Evolutionary conservation across 768 basidiomycete genomes (phyloP), one percentile per base, ranked within the genome.

Genomic region (Collybiopsis luxurians): DNA sequence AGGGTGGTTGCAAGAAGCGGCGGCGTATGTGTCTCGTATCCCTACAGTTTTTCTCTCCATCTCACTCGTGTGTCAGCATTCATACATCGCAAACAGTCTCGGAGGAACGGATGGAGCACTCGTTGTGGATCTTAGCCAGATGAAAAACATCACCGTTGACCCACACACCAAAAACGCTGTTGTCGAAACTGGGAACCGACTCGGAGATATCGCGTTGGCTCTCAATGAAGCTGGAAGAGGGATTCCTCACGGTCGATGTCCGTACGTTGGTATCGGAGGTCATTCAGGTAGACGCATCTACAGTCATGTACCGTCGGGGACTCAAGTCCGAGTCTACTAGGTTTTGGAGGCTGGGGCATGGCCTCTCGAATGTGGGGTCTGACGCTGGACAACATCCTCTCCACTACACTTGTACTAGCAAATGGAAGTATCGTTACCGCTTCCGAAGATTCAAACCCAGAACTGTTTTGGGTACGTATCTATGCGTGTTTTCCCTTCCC

Each of bases 241-340:
- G 2, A 57, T 75, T 48, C 71, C 76, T 1, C 79, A 78, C 58
- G 79, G 78, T 6, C 75, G 74, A 3, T 79, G 77, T 57, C 70
- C 76, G 0, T 75, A 78, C 53, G 76, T 80, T 23, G 78, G 79
- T 2, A 64, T 78, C 7, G 78, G 79, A 10, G 79, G 79, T 2
- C 79, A 79, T 58, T 66, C 75, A 15, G 66, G 75, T 74, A 47
- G 9, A 46, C 56, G 13, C 46, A 56, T 54, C 40, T 42, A 19
- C 3, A 19, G 13, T 31, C 15, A 19, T 13, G 12, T 6, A 11
- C 12, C 21, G 7, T 47, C n/a, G n/a, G 21, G 13, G 6, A 42
- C 31, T 15, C 2, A 13, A 12, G n/a, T 42, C 28, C 10, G n/a
- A 7, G 12, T 48, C n/a, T 27, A 5, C 19, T 31, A 69, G 66